Evolutionary conservation across 371 early-diverging fungal genomes (phyloP).

Genomic region (Apophysomyces variabilis): DNA sequence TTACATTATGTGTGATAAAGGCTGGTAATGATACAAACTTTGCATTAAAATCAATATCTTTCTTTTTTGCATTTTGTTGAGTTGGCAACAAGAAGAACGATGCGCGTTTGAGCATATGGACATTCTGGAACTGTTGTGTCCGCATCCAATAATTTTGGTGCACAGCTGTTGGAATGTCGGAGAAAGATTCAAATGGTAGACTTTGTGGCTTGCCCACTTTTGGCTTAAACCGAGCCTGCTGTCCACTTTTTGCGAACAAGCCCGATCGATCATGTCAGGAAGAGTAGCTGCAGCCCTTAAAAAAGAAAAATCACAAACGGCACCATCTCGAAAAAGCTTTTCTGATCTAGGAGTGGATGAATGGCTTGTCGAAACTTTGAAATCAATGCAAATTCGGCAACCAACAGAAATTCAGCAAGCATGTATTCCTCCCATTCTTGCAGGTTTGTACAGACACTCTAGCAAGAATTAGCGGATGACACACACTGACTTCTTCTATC

Average conservation of each 20-base stretch:
- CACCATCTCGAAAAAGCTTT: slow-evolving; percentile 43
- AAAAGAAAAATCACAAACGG: slow-evolving; percentile 20
- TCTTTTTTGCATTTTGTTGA: too few relatives aligned
- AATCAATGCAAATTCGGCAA: slow-evolving; percentile 76
- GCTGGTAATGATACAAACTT: too few relatives aligned
- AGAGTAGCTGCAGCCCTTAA: slow-evolving; percentile 34
- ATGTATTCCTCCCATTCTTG: slow-evolving; percentile 79
- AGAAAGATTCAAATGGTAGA: too few relatives aligned
- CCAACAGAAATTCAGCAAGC: slow-evolving; percentile 97
- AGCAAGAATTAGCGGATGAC: slow-evolving; percentile 50
- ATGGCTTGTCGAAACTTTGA: slow-evolving; percentile 84
- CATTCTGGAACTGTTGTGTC: too few relatives aligned
- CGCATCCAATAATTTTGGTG: too few relatives aligned
- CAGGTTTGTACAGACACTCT: slow-evolving; percentile 65
- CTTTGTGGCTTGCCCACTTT: too few relatives aligned
- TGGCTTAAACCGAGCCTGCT: too few relatives aligned
- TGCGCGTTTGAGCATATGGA: too few relatives aligned
- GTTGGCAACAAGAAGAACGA: too few relatives aligned
- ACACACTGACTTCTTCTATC: slow-evolving; percentile 12
- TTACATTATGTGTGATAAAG: too few relatives aligned
- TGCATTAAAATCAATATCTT: too few relatives aligned
- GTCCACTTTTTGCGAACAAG: neutral
- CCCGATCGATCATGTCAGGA: slow-evolving; percentile 15
- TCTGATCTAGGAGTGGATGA: slow-evolving; percentile 71
- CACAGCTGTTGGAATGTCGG: too few relatives aligned